phyloP scores from a whole-genome alignment of 495 filamentous ascomycete species.

The Podospora conica region DNA sequence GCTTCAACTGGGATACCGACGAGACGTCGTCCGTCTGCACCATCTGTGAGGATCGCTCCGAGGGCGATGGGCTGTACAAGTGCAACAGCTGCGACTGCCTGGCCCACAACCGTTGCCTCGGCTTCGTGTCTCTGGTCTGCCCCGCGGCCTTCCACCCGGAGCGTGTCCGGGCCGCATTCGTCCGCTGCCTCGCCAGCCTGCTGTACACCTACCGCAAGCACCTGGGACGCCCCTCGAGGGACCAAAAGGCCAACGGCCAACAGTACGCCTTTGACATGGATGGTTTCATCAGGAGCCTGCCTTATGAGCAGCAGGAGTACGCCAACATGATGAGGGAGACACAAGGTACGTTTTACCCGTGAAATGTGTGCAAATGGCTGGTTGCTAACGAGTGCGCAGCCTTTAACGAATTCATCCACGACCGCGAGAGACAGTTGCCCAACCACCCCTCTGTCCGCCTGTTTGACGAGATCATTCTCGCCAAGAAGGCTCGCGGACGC shows the following conservation, averaged over 20 bases:
- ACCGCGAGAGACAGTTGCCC: constrained; percentile 63
- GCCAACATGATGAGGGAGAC: constrained; percentile 83
- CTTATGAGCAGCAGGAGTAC: constrained; percentile 86
- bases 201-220: constrained; percentile 94
- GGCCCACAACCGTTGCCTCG: constrained; percentile 76
- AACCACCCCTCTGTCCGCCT: constrained; percentile 64
- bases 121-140: constrained; percentile 78
- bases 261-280: constrained; percentile 94
- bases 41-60: constrained; percentile 82
- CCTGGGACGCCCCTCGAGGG: constrained; percentile 63
- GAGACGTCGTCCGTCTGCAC: constrained; percentile 69
- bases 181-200: constrained; percentile 86
- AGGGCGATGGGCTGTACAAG: constrained; percentile 78
- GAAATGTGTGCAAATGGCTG: constrained; percentile 9
- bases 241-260: constrained; percentile 81
- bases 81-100: constrained; percentile 72
- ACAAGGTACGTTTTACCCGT: constrained; percentile 57
- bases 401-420: constrained; percentile 96
- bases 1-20: constrained; percentile 63
- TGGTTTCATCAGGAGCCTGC: constrained; percentile 82
- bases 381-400: constrained; percentile 38
- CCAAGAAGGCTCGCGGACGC: constrained; percentile 82
- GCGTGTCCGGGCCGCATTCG: constrained; percentile 86
- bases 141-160: constrained; percentile 85
- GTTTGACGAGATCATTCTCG: constrained; percentile 93